Base-by-base conservation (phyloP, 306 rosid species). In the Inga leiocalycina region DNA sequence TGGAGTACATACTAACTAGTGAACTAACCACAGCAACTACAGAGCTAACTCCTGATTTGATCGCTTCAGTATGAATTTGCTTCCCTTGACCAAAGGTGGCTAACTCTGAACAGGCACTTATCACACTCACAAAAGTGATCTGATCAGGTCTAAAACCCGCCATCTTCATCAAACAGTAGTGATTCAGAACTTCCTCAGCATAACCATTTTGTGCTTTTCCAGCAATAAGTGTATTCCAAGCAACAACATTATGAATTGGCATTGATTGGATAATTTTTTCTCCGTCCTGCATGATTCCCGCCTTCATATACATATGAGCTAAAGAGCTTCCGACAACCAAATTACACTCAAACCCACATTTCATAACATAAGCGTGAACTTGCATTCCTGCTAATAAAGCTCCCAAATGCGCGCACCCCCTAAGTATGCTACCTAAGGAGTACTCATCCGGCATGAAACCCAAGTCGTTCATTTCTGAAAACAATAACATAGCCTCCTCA, bases 261-360 rank as follows among this genome's bases (percentile, higher is more conserved):
- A 96, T 89, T 41, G 81, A 86, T 77, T 71, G 86, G 70, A 96
- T 92, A 61, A 89, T 86, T 54, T 85, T 85, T 80, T 92, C 94
- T 76, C 97, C 98, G 32, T 90, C 98, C 37, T 49, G 81, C 86
- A 96, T 84, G 84, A 90, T 84, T 57, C 98, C 93, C 9, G 90
- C 87, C 83, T 94, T 96, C 94, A 93, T 96, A 85, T 93, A 96
- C 97, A 92, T 92, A 85, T 96, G 98, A 76, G 97, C 94, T 86
- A 96, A 86, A 80, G 97, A 91, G 86, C 97, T 90, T 39, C 92
- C 92, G 57, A 93, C 99, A 45, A 96, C 93, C 86, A 84, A 79
- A 91, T 92, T 88, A 56, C 85, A 72, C 87, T 85, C 94, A 82
- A 92, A 92, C 75, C 96, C 97, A 81, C 89, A 89, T 91, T 93